Conservation (phyloP, 805 yeast species). For the Cyberlindnera meyerae region DNA sequence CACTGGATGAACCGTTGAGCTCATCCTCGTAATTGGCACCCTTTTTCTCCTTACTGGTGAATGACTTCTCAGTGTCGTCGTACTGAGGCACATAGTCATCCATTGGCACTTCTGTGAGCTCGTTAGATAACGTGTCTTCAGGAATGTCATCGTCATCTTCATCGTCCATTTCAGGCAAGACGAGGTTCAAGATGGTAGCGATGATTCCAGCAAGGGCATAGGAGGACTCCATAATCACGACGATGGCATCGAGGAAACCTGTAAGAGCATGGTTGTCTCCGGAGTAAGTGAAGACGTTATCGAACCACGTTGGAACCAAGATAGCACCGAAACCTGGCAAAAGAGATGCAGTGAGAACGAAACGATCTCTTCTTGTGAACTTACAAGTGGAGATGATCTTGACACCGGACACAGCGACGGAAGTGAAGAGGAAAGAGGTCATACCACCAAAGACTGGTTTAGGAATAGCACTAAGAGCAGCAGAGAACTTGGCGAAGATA, state of each 20-base stretch:
- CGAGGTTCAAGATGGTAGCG: slow-evolving; percentile 54
- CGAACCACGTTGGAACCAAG: slow-evolving; percentile 62
- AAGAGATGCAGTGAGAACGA: slow-evolving; percentile 60
- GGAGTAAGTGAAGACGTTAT: slow-evolving; percentile 54
- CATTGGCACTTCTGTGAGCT: slow-evolving; percentile 21
- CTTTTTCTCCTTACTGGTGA: no score
- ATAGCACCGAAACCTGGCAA: slow-evolving; percentile 65
- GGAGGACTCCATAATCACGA: slow-evolving; percentile 67
- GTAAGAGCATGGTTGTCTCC: slow-evolving; percentile 53
- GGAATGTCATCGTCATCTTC: slow-evolving; percentile 23
- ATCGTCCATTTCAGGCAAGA: slow-evolving; percentile 56
- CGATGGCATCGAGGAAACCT: slow-evolving; percentile 66
- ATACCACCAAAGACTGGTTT: slow-evolving; percentile 81
- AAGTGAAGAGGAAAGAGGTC: slow-evolving; percentile 71
- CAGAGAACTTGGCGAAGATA: slow-evolving; percentile 78
- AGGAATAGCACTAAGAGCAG: slow-evolving; percentile 83
- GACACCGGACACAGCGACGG: slow-evolving; percentile 73
- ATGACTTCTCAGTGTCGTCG: slow-evolving; percentile 19
- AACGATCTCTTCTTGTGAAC: slow-evolving; percentile 70
- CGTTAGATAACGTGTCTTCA: slow-evolving; percentile 9
- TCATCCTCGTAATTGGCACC: no score
- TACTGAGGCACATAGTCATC: slow-evolving; percentile 24
- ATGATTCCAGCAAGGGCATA: slow-evolving; percentile 66
- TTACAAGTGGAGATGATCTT: slow-evolving; percentile 49
- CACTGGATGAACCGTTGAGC: no score